phyloP scores from a whole-genome alignment of 2,329 filamentous ascomycete genomes.

The Magnaporthiopsis incrustans region DNA sequence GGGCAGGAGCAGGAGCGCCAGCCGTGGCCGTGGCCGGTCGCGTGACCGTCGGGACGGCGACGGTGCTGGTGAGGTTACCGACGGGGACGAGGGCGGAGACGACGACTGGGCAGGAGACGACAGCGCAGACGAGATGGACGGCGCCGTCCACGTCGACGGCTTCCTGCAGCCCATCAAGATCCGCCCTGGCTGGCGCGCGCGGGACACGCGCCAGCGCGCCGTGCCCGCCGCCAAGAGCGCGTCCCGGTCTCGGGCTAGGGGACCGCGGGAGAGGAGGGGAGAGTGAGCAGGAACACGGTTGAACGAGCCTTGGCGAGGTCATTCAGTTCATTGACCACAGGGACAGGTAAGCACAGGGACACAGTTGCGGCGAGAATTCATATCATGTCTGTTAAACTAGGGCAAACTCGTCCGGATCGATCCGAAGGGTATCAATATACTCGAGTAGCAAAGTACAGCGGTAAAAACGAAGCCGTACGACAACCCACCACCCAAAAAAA shows the following conservation, averaged over 20 bases:
- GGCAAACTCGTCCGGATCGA: neutral
- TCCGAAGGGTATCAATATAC: conserved; percentile 8
- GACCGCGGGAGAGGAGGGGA: neutral
- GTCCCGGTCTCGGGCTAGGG: neutral
- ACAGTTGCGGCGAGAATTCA: neutral
- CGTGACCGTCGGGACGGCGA: neutral
- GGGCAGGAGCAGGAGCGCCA: neutral
- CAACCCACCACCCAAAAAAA: neutral
- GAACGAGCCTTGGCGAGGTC: too few species aligned
- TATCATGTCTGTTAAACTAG: neutral
- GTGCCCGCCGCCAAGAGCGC: neutral
- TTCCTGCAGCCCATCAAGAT: conserved; percentile 51
- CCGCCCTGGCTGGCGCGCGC: conserved; percentile 38
- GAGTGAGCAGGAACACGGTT: neutral
- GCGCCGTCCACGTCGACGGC: conserved; percentile 60
- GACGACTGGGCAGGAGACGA: conserved; percentile 28
- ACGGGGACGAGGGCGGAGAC: neutral
- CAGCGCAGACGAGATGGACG: conserved; percentile 43
- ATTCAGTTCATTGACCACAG: too few species aligned
- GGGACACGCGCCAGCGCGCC: conserved; percentile 11
- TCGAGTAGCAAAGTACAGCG: conserved; percentile 1
- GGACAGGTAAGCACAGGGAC: too few species aligned
- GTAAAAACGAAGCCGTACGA: neutral
- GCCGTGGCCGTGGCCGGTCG: neutral
- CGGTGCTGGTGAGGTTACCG: neutral